Conservation (phyloP, 2,329 filamentous ascomycete genomes). For the Malbranchea cinnamomea region DNA sequence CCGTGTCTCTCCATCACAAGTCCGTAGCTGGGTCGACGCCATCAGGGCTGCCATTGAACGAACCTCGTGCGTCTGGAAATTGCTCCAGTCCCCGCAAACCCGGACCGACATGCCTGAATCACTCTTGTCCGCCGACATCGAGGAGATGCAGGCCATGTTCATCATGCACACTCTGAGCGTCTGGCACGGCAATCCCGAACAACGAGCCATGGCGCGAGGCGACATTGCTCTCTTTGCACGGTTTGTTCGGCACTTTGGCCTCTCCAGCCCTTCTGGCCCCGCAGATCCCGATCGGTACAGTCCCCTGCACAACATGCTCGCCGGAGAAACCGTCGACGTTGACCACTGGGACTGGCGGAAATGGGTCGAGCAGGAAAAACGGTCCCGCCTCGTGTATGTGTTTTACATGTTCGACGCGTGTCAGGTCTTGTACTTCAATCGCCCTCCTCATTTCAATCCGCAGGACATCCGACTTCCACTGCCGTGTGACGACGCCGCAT, state of each 20-base stretch:
- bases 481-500: conserved; percentile 57
- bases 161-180: conserved; percentile 47
- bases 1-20: conserved; percentile 42
- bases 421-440: conserved; percentile 58
- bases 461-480: conserved; percentile 53
- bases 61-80: conserved; percentile 14
- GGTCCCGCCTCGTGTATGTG: conserved; percentile 49
- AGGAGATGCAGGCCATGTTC: conserved; percentile 53
- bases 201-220: conserved; percentile 48
- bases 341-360: conserved; percentile 47
- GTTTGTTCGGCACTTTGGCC: conserved; percentile 41
- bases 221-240: conserved; percentile 43
- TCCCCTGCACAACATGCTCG: conserved; percentile 43
- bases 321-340: conserved; percentile 32
- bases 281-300: conserved; percentile 38
- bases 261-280: conserved; percentile 40
- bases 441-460: conserved; percentile 45
- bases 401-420: conserved; percentile 50
- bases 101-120: conserved; percentile 3
- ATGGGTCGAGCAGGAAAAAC: conserved; percentile 59
- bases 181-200: conserved; percentile 55
- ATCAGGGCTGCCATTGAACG: conserved; percentile 32
- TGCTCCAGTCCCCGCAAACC: conserved; percentile 9
- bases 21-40: conserved; percentile 53
- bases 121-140: conserved; percentile 30